Evolutionary conservation across 305 asterid species (phyloP).

Genomic region (Fraxinus sp.): DNA sequence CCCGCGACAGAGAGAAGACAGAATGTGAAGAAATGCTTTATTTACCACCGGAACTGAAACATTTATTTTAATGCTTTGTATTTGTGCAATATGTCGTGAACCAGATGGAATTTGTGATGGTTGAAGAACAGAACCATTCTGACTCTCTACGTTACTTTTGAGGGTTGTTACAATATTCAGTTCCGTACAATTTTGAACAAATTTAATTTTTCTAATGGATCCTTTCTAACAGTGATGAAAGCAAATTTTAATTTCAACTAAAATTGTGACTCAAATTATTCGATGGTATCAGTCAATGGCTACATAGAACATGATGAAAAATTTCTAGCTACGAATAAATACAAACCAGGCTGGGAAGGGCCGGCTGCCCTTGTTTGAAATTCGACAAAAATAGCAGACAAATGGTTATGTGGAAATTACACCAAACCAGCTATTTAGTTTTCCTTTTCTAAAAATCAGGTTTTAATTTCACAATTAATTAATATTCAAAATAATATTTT

Average conservation of each 20-base stretch:
- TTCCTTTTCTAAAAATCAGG: too few species aligned
- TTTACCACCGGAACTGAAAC: slow-evolving; percentile 8
- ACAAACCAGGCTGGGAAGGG: too few species aligned
- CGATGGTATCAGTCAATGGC: neutral
- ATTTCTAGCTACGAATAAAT: too few species aligned
- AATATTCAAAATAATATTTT: too few species aligned
- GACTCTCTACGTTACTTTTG: neutral
- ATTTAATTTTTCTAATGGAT: neutral
- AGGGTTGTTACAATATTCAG: neutral
- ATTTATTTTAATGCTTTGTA: neutral
- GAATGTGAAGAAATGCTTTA: slow-evolving; percentile 32
- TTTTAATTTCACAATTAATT: too few species aligned
- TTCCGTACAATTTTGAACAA: neutral
- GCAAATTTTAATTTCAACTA: neutral
- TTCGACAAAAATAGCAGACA: too few species aligned
- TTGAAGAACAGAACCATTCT: neutral
- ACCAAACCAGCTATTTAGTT: too few species aligned
- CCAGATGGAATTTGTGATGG: neutral
- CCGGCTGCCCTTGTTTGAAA: neutral
- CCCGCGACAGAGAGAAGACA: slow-evolving; percentile 79
- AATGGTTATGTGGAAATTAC: slow-evolving; percentile 23
- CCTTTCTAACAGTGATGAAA: neutral
- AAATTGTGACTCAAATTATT: neutral
- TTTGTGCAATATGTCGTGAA: neutral
- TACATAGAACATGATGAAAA: neutral